phyloP scores from a whole-genome alignment of 192 early-diverging fungal species.

The Coemansia sp. region DNA sequence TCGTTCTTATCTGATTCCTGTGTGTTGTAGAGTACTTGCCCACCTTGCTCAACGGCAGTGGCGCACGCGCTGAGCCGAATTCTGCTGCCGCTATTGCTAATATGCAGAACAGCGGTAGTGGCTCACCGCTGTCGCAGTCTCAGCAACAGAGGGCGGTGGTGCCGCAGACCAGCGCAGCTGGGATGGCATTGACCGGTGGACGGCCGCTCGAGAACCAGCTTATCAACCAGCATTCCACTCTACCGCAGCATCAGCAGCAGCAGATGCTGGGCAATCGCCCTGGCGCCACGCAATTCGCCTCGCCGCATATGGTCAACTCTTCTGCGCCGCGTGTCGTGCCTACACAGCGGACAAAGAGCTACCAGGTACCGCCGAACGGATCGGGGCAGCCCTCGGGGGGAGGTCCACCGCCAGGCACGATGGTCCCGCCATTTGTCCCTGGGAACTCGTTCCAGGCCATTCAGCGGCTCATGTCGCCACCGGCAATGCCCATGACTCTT shows the following conservation, averaged over 20 bases:
- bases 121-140: background rate
- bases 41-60: background rate
- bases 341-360: constrained; percentile 22
- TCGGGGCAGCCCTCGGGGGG: background rate
- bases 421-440: background rate
- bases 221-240: background rate
- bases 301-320: constrained; percentile 18
- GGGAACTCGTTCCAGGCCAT: constrained; percentile 16
- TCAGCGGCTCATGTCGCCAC: constrained; percentile 29
- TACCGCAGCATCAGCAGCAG: background rate
- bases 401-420: background rate
- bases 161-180: background rate
- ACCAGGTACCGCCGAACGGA: constrained; percentile 3
- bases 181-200: background rate
- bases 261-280: constrained; percentile 3
- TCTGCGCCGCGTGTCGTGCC: constrained; percentile 28
- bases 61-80: background rate
- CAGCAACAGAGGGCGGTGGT: background rate
- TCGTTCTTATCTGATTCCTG: background rate
- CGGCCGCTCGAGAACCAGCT: background rate
- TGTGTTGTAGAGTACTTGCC: constrained; percentile 4
- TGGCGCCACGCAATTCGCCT: constrained; percentile 14
- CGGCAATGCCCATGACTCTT: background rate
- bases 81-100: background rate
- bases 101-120: background rate